Evolutionary conservation across 2,329 filamentous ascomycete species (phyloP).

Genomic region (Geoglossum cookeanum): DNA sequence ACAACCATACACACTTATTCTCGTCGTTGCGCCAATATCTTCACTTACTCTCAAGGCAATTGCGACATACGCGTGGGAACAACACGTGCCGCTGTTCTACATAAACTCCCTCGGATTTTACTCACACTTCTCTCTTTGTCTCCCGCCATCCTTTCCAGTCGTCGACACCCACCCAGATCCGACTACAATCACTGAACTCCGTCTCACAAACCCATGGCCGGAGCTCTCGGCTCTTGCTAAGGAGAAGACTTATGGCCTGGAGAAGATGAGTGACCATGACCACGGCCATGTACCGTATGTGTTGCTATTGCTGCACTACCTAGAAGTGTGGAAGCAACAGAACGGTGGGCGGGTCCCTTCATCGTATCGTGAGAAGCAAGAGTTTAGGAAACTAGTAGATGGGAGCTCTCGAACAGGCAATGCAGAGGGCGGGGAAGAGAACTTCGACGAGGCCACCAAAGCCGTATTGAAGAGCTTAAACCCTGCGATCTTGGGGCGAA

Average conservation of each 20-base stretch:
- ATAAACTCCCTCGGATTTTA: constrained; percentile 87
- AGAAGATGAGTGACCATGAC: constrained; percentile 52
- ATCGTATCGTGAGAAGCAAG: constrained; percentile 69
- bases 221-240: constrained; percentile 51
- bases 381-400: constrained; percentile 55
- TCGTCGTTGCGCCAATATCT: constrained; percentile 40
- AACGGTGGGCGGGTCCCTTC: constrained; percentile 51
- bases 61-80: constrained; percentile 29
- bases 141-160: constrained; percentile 70
- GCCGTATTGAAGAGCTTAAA: constrained; percentile 80
- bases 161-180: constrained; percentile 91
- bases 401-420: constrained; percentile 49
- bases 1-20: constrained; percentile 36
- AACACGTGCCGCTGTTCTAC: constrained; percentile 57
- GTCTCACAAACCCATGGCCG: constrained; percentile 70
- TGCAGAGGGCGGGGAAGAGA: constrained; percentile 80
- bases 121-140: constrained; percentile 62
- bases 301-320: constrained; percentile 60
- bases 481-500: constrained; percentile 43
- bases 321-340: constrained; percentile 57
- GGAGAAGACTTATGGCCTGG: constrained; percentile 48
- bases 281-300: constrained; percentile 88
- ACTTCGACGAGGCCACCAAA: constrained; percentile 79
- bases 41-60: constrained; percentile 31
- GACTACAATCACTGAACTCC: constrained; percentile 65